These are phyloP conservation scores for Pisolithus tinctorius DNA, from an alignment of 768 basidiomycete species.

Conservation along the genomic window DNA sequence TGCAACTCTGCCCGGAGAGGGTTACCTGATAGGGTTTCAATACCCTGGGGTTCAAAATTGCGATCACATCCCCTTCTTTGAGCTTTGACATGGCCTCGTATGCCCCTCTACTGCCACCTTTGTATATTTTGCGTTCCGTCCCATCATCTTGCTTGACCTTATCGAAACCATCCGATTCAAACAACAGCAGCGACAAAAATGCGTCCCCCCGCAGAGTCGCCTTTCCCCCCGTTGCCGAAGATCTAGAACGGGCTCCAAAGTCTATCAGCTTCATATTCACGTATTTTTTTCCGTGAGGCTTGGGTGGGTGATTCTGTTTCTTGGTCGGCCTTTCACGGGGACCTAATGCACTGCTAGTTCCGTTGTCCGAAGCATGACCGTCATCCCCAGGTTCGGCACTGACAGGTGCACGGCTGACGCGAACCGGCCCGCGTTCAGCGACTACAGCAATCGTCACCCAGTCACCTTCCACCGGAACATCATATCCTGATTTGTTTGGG, in stretches of 20 bases:
- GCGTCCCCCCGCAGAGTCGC: slow-evolving; percentile 74
- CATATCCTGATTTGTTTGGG: slow-evolving; percentile 77
- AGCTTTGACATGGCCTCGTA: slow-evolving; percentile 85
- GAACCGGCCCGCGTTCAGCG: slow-evolving; percentile 80
- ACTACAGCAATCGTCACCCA: slow-evolving; percentile 97
- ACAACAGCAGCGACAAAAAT: slow-evolving; percentile 73
- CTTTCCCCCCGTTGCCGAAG: slow-evolving; percentile 50
- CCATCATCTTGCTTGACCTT: slow-evolving; percentile 44
- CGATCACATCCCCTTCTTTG: slow-evolving; percentile 84
- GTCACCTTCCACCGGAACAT: slow-evolving; percentile 87
- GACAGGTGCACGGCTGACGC: slow-evolving; percentile 63
- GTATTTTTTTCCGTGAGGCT: slow-evolving; percentile 67
- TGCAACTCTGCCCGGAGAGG: background rate
- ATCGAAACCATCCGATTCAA: slow-evolving; percentile 77
- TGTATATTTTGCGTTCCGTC: slow-evolving; percentile 58
- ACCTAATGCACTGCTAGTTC: slow-evolving; percentile 6
- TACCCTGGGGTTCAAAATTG: slow-evolving; percentile 81
- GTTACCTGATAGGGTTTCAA: slow-evolving; percentile 81
- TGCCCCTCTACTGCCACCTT: slow-evolving; percentile 87
- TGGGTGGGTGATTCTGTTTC: slow-evolving; percentile 18
- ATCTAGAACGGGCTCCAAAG: slow-evolving; percentile 57
- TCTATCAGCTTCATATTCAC: slow-evolving; percentile 81
- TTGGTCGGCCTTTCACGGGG: slow-evolving; percentile 10
- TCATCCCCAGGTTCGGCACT: slow-evolving; percentile 39
- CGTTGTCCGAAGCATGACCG: slow-evolving; percentile 31